Evolutionary conservation across 1,284 basidiomycete genomes (phyloP).

Genomic region (Rhodotorula glutinis): DNA sequence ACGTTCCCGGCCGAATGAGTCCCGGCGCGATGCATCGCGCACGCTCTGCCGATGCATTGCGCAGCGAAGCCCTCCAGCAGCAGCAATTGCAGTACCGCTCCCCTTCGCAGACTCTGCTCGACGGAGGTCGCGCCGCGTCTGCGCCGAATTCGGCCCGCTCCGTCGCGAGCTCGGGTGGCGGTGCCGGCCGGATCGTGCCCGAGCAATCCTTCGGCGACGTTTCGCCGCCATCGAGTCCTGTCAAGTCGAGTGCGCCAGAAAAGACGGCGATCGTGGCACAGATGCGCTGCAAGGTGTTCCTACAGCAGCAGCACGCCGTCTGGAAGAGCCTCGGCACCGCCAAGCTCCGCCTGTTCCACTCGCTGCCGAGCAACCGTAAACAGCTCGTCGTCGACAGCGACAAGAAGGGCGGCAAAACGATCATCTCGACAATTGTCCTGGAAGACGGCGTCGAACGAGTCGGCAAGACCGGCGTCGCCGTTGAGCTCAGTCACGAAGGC

Average conservation of each 20-base stretch:
- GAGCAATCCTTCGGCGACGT: slow-evolving; percentile 24
- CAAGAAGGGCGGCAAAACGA: slow-evolving; percentile 64
- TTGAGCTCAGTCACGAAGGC: slow-evolving; percentile 89
- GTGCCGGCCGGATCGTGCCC: not conserved
- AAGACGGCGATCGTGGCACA: slow-evolving; percentile 56
- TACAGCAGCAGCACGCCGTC: slow-evolving; percentile 90
- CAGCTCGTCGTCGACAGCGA: slow-evolving; percentile 94
- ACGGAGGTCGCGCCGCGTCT: slow-evolving; percentile 23
- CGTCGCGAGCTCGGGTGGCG: slow-evolving; percentile 8
- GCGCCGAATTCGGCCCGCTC: slow-evolving; percentile 7
- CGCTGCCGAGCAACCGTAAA: slow-evolving; percentile 78
- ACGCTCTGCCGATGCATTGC: slow-evolving; percentile 38
- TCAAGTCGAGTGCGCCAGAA: slow-evolving; percentile 10
- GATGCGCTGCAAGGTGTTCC: slow-evolving; percentile 98
- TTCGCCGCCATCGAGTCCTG: slow-evolving; percentile 38
- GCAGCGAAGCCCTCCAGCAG: not conserved
- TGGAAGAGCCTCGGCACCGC: slow-evolving; percentile 94
- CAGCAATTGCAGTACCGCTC: slow-evolving; percentile 37
- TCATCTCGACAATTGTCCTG: slow-evolving; percentile 93
- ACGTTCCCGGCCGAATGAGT: not conserved
- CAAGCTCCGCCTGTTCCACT: slow-evolving; percentile 76
- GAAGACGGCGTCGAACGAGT: slow-evolving; percentile 96
- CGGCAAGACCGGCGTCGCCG: slow-evolving; percentile 93
- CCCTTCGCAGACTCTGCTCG: slow-evolving; percentile 35
- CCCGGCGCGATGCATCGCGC: slow-evolving; percentile 37